Evolutionary conservation across 495 filamentous ascomycete species (phyloP).

Genomic region (Viridothelium virens): DNA sequence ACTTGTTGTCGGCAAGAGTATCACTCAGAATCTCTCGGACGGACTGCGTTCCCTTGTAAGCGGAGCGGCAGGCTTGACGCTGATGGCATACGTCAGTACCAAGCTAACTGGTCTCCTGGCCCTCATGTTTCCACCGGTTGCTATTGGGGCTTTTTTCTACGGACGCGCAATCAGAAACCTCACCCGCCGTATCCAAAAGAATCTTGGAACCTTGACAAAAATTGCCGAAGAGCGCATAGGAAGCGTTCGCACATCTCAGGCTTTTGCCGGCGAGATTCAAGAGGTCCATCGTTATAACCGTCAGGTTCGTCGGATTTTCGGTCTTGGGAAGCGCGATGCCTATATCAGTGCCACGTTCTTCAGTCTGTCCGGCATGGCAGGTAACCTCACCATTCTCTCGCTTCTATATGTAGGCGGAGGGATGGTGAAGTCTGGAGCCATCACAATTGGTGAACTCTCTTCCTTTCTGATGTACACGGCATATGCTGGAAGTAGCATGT

Average conservation of each 20-base stretch:
- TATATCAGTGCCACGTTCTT: conserved; percentile 88
- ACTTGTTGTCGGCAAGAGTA: conserved; percentile 94
- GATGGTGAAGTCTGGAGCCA: conserved; percentile 76
- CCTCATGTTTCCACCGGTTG: conserved; percentile 84
- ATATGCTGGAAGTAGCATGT: conserved; percentile 83
- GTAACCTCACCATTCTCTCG: conserved; percentile 92
- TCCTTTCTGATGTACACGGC: conserved; percentile 97
- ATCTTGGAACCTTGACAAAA: conserved; percentile 83
- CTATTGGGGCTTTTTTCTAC: conserved; percentile 84
- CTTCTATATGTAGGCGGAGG: conserved; percentile 83
- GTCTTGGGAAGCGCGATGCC: conserved; percentile 75
- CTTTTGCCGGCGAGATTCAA: conserved; percentile 84
- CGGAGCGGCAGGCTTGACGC: conserved; percentile 73
- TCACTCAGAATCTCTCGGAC: conserved; percentile 95
- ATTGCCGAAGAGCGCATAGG: conserved; percentile 93
- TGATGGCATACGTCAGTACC: conserved; percentile 89
- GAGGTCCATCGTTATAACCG: conserved; percentile 86
- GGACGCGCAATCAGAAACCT: conserved; percentile 78
- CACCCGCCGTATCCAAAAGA: conserved; percentile 85
- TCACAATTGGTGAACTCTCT: conserved; percentile 88
- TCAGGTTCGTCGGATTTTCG: conserved; percentile 86
- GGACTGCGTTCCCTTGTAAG: conserved; percentile 82
- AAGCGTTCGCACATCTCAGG: conserved; percentile 91
- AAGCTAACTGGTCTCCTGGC: conserved; percentile 82
- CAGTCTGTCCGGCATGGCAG: conserved; percentile 73